phyloP scores from a whole-genome alignment of 164 flowering plant genomes.

The Umbilicus rupestris region DNA sequence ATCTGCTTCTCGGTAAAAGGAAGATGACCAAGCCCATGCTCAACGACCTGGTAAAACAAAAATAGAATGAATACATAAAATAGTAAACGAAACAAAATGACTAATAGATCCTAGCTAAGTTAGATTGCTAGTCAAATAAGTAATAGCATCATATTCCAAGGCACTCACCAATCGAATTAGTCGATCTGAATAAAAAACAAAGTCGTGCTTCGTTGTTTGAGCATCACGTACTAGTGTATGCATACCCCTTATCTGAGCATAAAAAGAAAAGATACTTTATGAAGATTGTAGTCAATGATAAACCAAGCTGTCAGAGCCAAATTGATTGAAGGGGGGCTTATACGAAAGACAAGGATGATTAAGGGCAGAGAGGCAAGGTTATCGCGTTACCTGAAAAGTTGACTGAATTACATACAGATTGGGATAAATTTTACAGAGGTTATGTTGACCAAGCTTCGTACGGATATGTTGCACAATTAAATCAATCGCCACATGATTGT shows the following conservation, averaged over 20 bases:
- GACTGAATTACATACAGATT: conserved; percentile 89
- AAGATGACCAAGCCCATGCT: conserved; percentile 98
- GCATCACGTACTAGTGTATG: conserved; percentile 94
- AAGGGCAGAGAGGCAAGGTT: not conserved
- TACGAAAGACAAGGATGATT: not conserved
- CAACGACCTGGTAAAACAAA: conserved; percentile 62
- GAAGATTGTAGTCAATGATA: not conserved
- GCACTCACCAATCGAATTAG: conserved; percentile 82
- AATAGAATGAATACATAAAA: conserved; percentile 3
- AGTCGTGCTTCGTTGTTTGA: conserved; percentile 88
- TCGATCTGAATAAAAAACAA: conserved; percentile 91
- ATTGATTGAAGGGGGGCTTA: not conserved
- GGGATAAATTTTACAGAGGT: conserved; percentile 94
- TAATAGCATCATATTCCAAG: conserved; percentile 1
- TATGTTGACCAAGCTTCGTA: conserved; percentile 96
- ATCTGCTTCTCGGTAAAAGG: conserved; percentile 98
- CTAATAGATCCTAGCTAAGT: not conserved
- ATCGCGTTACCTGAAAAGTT: conserved; percentile 72
- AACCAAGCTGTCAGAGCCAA: not conserved
- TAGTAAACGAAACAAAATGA: not conserved
- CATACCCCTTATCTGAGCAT: conserved; percentile 94
- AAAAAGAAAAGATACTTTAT: conserved; percentile 1
- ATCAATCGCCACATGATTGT: conserved; percentile 95
- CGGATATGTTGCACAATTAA: conserved; percentile 95
- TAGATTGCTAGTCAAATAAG: not conserved